Evolutionary conservation across 192 early-diverging fungal genomes (phyloP).

Genomic region (Cetraspora pellucida): DNA sequence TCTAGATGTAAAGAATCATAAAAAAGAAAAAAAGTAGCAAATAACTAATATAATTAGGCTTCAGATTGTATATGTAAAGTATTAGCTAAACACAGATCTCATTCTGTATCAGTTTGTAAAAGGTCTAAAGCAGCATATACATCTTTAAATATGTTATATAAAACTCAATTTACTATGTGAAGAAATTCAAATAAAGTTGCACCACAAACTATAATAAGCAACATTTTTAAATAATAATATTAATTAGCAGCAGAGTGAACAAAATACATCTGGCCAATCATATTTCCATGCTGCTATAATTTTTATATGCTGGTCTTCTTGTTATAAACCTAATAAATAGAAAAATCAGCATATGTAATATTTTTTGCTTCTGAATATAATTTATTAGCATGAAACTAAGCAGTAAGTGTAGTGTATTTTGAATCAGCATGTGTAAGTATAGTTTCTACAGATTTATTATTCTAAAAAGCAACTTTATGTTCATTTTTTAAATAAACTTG

Average conservation of each 20-base stretch:
- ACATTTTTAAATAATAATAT: constrained; percentile 34
- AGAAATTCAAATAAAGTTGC: constrained; percentile 17
- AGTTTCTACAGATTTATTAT: constrained; percentile 15
- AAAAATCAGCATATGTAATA: constrained; percentile 28
- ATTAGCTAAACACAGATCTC: constrained; percentile 31
- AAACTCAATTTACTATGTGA: background rate
- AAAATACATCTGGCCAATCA: constrained; percentile 34
- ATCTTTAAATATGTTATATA: constrained; percentile 31
- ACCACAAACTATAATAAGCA: constrained; percentile 27
- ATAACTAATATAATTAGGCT: constrained; percentile 30
- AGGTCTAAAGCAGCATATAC: constrained; percentile 37
- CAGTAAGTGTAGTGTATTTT: constrained; percentile 25
- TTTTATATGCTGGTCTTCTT: constrained; percentile 17
- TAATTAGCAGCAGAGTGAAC: constrained; percentile 29
- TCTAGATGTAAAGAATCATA: background rate
- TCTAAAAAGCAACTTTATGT: constrained; percentile 1
- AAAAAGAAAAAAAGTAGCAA: constrained; percentile 23
- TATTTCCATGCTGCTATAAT: background rate
- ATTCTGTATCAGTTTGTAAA: constrained; percentile 35
- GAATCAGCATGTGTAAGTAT: background rate
- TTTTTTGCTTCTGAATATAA: background rate
- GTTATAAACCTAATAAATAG: background rate
- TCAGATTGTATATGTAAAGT: constrained; percentile 22
- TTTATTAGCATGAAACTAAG: constrained; percentile 29
- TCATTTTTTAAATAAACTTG: too few relatives aligned